These are phyloP conservation scores for Lindgomyces ingoldianus DNA, from an alignment of 495 filamentous ascomycete species.

Conservation along the genomic window DNA sequence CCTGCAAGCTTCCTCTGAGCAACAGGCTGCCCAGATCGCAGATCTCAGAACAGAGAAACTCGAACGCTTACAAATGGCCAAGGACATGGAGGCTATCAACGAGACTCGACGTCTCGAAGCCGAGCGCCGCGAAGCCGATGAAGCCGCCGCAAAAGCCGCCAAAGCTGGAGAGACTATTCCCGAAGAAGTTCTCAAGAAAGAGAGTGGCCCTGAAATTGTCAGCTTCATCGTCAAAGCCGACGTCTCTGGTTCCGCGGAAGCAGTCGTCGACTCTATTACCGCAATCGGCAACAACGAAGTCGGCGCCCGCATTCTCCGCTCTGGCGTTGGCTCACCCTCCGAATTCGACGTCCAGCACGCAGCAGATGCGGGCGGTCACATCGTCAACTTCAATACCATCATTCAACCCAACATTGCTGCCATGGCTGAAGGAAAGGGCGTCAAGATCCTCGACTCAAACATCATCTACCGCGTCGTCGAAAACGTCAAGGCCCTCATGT, in stretches of 20 bases:
- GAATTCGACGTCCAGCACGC: constrained; percentile 91
- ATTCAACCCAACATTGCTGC: constrained; percentile 67
- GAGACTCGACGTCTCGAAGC: constrained; percentile 62
- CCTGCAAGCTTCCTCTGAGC: constrained; percentile 76
- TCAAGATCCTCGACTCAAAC: constrained; percentile 79
- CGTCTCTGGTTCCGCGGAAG: constrained; percentile 90
- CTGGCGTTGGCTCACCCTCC: constrained; percentile 72
- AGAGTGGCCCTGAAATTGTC: constrained; percentile 61
- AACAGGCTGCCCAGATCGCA: constrained; percentile 76
- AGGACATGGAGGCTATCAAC: constrained; percentile 78
- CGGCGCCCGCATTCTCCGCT: constrained; percentile 71
- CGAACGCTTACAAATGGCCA: constrained; percentile 61
- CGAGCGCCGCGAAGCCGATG: constrained; percentile 58
- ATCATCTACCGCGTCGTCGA: constrained; percentile 92
- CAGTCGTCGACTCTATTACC: constrained; percentile 71
- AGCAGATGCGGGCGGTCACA: constrained; percentile 64
- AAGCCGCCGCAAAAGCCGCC: constrained; percentile 35
- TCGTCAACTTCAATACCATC: constrained; percentile 85
- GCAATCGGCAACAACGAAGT: constrained; percentile 83
- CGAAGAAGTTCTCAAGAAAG: constrained; percentile 23
- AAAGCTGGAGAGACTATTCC: constrained; percentile 38
- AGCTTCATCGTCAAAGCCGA: constrained; percentile 90
- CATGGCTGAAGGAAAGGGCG: constrained; percentile 67
- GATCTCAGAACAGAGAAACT: constrained; percentile 67
- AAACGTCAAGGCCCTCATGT: constrained; percentile 70